Base-by-base conservation (phyloP, 768 basidiomycete genomes). In the Lactarius deliciosus region DNA sequence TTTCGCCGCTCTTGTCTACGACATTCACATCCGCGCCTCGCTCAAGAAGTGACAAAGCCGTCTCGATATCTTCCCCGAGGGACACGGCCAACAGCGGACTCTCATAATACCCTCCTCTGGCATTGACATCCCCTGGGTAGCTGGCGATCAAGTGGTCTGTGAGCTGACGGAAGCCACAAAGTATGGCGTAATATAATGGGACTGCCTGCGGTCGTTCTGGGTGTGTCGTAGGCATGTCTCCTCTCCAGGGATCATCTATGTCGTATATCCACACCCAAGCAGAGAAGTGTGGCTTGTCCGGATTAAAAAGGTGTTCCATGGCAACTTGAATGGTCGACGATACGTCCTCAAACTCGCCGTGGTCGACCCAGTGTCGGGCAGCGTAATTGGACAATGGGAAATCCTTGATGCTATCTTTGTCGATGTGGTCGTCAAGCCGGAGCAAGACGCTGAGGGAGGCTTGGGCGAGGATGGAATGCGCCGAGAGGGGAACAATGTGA, bases 221-320 rank as follows among this genome's bases (percentile, higher is more conserved):
- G n/a, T 18, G 13, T 11, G 54, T 30, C 56, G 25, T 6, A 1
- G 9, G 16, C 6, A 8, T 11, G 5, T 5, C 8, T 10, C 38
- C 54, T 32, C n/a, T 13, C 30, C 50, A 28, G 9, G 4, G 22
- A 6, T 16, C n/a, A n/a, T 56, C 58, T 7, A 34, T 34, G 45
- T 60, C 59, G 8, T 60, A 55, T 22, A 60, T 20, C 64, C 64
- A 60, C 32, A 55, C 32, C 59, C 64, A 65, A 3, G 28, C 15
- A 0, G 28, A 4, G 18, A 65, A 34, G 18, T 65, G 53, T 25
- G 13, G 40, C 5, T 34, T 36, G 1, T 8, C 18, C 5, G 64
- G 53, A 47, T 60, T 32, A 15, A 65, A 65, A 2, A 65, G 64
- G 25, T 10, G 32, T 13, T 45, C 58, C 32, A 55, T 65, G 5